Evolutionary conservation across 106 monocot genomes (phyloP).

Genomic region (Allium sativum): DNA sequence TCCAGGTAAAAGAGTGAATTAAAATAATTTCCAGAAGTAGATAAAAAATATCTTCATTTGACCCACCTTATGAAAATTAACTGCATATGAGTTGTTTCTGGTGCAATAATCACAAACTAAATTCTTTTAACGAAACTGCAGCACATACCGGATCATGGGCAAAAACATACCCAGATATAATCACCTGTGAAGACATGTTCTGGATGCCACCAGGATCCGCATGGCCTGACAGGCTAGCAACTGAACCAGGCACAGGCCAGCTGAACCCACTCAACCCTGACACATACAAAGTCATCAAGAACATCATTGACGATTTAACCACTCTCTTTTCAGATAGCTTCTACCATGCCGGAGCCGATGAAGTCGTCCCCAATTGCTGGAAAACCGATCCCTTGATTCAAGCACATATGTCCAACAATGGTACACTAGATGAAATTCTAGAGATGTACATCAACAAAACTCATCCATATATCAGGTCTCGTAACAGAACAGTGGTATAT

Average conservation of each 20-base stretch:
- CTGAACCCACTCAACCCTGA: constrained; percentile 50
- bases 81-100: too few relatives aligned
- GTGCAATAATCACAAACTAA: neutral
- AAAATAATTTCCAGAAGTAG: too few relatives aligned
- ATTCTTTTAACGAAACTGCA: constrained; percentile 9
- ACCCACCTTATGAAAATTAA: too few relatives aligned
- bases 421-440: constrained; percentile 50
- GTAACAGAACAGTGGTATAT: constrained; percentile 72
- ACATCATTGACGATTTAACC: constrained; percentile 30
- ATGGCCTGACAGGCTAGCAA: constrained; percentile 18
- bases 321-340: constrained; percentile 41
- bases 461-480: constrained; percentile 20
- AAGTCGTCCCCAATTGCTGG: constrained; percentile 43
- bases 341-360: constrained; percentile 49
- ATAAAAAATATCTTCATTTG: too few relatives aligned
- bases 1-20: too few relatives aligned
- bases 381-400: constrained; percentile 29
- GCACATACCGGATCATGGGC: constrained; percentile 62
- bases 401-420: constrained; percentile 33
- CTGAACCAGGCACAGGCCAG: constrained; percentile 51
- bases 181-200: constrained; percentile 45
- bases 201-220: constrained; percentile 27
- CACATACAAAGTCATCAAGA: constrained; percentile 36
- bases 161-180: constrained; percentile 41
- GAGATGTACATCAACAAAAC: constrained; percentile 56